Evolutionary conservation across 495 filamentous ascomycete genomes (phyloP).

Genomic region (Penicillium goetzii): DNA sequence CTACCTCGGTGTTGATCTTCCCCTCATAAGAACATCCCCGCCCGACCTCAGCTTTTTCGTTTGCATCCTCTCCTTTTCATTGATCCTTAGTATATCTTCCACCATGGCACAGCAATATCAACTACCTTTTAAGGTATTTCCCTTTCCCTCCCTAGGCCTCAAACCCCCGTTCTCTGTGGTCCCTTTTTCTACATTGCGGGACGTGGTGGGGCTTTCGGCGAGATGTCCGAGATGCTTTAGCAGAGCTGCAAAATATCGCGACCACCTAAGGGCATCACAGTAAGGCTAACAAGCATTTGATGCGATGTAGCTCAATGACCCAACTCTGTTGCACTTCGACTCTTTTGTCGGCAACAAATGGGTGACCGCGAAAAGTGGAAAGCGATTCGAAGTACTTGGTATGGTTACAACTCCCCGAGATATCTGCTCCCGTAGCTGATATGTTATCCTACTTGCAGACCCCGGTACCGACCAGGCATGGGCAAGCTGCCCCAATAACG

Average conservation of each 20-base stretch:
- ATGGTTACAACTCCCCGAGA: constrained; percentile 15
- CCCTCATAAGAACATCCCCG: constrained; percentile 10
- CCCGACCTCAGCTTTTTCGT: neutral
- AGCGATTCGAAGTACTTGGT: constrained; percentile 70
- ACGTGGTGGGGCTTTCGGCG: constrained; percentile 5
- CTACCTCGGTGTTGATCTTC: constrained; percentile 12
- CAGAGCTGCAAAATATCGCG: neutral
- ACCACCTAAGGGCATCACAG: neutral
- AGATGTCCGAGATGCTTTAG: constrained; percentile 9
- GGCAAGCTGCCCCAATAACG: constrained; percentile 65
- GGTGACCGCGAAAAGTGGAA: constrained; percentile 63
- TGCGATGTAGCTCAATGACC: constrained; percentile 56
- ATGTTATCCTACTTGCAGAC: constrained; percentile 42
- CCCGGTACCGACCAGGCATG: constrained; percentile 67
- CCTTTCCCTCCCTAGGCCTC: neutral
- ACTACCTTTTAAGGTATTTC: constrained; percentile 45
- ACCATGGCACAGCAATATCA: constrained; percentile 43
- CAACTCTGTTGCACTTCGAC: constrained; percentile 60
- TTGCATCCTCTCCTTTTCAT: neutral
- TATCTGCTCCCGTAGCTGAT: constrained; percentile 15
- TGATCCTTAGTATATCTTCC: neutral
- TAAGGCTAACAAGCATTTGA: neutral
- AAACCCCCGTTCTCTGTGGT: neutral
- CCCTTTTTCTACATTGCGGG: neutral
- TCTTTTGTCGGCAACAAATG: constrained; percentile 65